These are phyloP conservation scores for Ceratobasidium sp. DNA, from an alignment of 1,284 basidiomycete species.

Conservation along the genomic window DNA sequence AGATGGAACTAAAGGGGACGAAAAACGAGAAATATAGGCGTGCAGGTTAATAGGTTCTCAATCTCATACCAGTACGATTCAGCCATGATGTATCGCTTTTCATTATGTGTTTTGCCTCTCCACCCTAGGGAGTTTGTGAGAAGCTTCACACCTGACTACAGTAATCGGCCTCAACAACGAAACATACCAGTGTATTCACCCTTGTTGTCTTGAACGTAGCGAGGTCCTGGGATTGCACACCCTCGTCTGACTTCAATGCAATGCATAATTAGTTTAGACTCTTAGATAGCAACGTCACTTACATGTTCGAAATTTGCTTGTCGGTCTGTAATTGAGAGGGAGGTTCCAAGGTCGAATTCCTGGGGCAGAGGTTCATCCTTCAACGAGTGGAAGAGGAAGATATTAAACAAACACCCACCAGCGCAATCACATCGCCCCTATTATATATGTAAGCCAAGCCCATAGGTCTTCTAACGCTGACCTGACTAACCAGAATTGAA, in stretches of 20 bases:
- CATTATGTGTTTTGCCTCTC: background rate
- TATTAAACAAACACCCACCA: background rate
- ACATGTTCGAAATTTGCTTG: background rate
- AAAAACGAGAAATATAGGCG: no score
- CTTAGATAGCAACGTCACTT: background rate
- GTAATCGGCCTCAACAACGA: background rate
- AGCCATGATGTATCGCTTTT: background rate
- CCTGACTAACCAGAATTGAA: constrained; percentile 12
- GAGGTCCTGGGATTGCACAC: background rate
- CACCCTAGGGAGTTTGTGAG: background rate
- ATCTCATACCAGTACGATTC: no score
- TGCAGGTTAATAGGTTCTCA: no score
- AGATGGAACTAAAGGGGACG: background rate
- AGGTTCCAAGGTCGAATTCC: constrained; percentile 10
- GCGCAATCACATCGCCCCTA: constrained; percentile 30
- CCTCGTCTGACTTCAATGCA: background rate
- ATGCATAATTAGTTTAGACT: background rate
- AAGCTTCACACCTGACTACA: background rate
- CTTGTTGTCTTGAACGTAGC: background rate
- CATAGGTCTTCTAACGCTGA: background rate
- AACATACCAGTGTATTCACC: background rate
- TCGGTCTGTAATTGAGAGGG: background rate
- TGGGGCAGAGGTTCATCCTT: background rate
- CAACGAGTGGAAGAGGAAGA: background rate
- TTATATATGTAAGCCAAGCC: background rate